Percentiles rank a stretch among this genome's conserved stretches.
These are phyloP conservation scores for Cicer judaicum DNA, from an alignment of 306 rosid species.

Conservation along the genomic window DNA sequence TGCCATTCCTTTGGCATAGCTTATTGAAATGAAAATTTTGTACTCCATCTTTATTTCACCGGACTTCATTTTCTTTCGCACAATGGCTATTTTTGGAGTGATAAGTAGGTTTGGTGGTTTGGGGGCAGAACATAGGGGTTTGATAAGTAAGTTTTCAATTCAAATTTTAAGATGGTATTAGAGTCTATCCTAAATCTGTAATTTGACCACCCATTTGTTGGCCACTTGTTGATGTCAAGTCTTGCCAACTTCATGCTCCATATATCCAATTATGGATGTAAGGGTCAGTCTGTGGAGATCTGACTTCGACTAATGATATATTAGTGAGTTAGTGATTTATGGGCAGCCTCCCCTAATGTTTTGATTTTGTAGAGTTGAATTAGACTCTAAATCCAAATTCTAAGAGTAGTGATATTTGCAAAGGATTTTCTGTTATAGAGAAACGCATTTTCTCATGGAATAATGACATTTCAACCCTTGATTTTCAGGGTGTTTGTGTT, in stretches of 20 bases:
- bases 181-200: background rate
- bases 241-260: background rate
- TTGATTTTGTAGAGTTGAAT: slow-evolving; percentile 3
- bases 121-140: background rate
- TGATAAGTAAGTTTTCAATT: background rate
- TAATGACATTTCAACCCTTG: slow-evolving; percentile 30
- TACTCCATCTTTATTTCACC: background rate
- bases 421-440: slow-evolving; percentile 26
- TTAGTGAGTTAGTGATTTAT: background rate
- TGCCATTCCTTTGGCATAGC: background rate
- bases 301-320: background rate
- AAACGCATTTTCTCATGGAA: slow-evolving; percentile 9
- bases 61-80: background rate
- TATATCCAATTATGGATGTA: background rate
- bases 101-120: background rate
- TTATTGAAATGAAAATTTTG: background rate
- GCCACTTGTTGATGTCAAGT: background rate
- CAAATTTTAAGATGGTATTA: background rate
- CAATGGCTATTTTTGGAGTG: background rate
- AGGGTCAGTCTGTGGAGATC: background rate
- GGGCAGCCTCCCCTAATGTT: background rate
- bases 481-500: slow-evolving; percentile 46
- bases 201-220: background rate
- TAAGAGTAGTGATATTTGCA: slow-evolving; percentile 8
- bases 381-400: background rate